Evolutionary conservation across 2,329 filamentous ascomycete genomes (phyloP), one percentile per base, ranked within the genome.

Genomic region (Zopfia rhizophila): DNA sequence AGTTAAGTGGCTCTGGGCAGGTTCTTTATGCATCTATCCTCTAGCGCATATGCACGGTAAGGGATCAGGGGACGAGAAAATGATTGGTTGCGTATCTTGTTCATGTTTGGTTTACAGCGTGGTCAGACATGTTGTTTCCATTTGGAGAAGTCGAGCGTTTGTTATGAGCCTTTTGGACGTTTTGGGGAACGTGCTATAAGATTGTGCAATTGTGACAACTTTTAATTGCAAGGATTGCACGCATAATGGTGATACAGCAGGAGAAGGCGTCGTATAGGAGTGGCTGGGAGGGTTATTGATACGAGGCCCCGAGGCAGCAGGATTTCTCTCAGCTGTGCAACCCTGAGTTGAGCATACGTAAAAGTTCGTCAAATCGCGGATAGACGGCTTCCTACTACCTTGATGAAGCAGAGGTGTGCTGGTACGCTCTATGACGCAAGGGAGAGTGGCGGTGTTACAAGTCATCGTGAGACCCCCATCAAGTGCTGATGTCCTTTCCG

Each of bases 11-110:
- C 50, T 56, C 60, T 58, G 52, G 63, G 60, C 61, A 50, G 53
- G 57, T 58, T 60, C 55, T 45, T 51, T 53, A 67, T 68, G 65
- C 65, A 61, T 47, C 63, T 47, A 60, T 58, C 39, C 57, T 58
- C 64, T 70, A 69, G 66, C 59, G 66, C 66, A 70, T 70, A 69
- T 70, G 66, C 66, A 67, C 14, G 48, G 44, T 49, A 38, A 61
- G 61, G 65, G 52, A 62, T 61, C 58, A 62, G 53, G 58, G 55
- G 22, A 29, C 24, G n/a, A 43, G 21, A 30, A 14, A 33, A 30
- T 38, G 30, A 46, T 49, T 53, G 46, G 51, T 18, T 8, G 10
- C 13, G 17, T 30, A n/a, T 27, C 16, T 25, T 22, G 14, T 18
- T 10, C 7, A 22, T 38, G 39, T 41, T 44, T 41, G 29, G 31